phyloP scores from a whole-genome alignment of 1,284 basidiomycete genomes.

The Coniferiporia sulphurascens region DNA sequence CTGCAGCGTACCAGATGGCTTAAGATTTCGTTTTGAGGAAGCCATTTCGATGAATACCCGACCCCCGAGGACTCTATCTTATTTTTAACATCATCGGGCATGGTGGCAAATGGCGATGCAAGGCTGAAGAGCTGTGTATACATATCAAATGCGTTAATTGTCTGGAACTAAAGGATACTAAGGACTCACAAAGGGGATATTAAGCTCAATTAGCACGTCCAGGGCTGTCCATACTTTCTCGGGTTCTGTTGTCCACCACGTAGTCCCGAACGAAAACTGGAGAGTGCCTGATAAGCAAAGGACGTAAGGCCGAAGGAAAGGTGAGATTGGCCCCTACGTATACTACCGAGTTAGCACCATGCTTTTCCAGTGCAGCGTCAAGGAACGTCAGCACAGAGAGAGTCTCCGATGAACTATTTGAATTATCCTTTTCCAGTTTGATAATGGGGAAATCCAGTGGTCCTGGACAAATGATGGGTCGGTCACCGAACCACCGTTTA shows the following conservation, averaged over 20 bases:
- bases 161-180: neutral
- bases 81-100: slow-evolving; percentile 8
- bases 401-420: neutral
- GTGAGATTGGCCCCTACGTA: slow-evolving; percentile 6
- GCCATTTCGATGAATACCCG: slow-evolving; percentile 15
- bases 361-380: slow-evolving; percentile 6
- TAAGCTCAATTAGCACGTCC: slow-evolving; percentile 11
- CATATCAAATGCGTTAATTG: too few relatives aligned
- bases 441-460: slow-evolving; percentile 1
- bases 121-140: slow-evolving; percentile 11
- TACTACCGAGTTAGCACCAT: slow-evolving; percentile 14
- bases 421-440: neutral
- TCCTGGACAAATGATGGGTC: slow-evolving; percentile 2
- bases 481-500: slow-evolving; percentile 4
- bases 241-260: slow-evolving; percentile 15
- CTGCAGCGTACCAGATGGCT: slow-evolving; percentile 12
- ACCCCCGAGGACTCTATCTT: slow-evolving; percentile 15
- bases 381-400: slow-evolving; percentile 4
- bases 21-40: slow-evolving; percentile 19
- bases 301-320: neutral
- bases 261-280: slow-evolving; percentile 19
- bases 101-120: slow-evolving; percentile 8
- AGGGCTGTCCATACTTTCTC: slow-evolving; percentile 17
- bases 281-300: neutral
- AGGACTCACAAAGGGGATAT: slow-evolving; percentile 16